Evolutionary conservation across 768 basidiomycete genomes (phyloP), one percentile per base, ranked within the genome.

Genomic region (Thelephora aurantiotincta): DNA sequence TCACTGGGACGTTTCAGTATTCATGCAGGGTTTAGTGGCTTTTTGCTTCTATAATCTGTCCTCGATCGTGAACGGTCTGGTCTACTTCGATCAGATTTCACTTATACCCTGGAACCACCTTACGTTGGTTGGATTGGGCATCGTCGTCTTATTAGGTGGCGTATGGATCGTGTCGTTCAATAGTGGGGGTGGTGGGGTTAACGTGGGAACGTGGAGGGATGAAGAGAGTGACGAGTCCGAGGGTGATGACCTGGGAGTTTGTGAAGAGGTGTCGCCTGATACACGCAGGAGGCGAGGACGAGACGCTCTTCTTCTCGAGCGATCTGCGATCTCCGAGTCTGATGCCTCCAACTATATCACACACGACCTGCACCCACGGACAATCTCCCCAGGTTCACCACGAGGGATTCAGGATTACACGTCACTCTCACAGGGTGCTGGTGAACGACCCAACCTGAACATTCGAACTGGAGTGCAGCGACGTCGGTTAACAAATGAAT

Each of bases 21-120:
- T 54, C 12, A 33, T 46, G 19, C 54, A 35, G 45, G 57, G 50
- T 46, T 20, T 55, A 78, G 80, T 89, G 59, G 90, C 91, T 5
- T 97, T 94, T 65, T 94, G 90, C 62, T 89, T 91, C 62, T 97
- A 94, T 66, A 97, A 94, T 60, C 61, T 93, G 12, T 89, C 88
- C 2, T 88, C 86, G 19, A 94, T 97, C 60, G 70, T 91, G 49
- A 92, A 91, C 54, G 85, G 86, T 4, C 71, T 94, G 46, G 76
- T 93, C 41, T 96, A 92, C 63, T 96, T 87, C 60, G 70, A 92
- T 60, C 90, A 97, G 58, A 76, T 89, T 57, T 71, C 76, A 14
- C 68, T 78, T 19, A 80, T 97, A 34, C 65, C 78, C 1, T 68
- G 72, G 0, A 54, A 76, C n/a, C 76, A 91, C 59, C 73, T 91